Evolutionary conservation across 305 asterid species (phyloP), one percentile per base, ranked within the genome.

Genomic region (Fraxinus angustifolia): DNA sequence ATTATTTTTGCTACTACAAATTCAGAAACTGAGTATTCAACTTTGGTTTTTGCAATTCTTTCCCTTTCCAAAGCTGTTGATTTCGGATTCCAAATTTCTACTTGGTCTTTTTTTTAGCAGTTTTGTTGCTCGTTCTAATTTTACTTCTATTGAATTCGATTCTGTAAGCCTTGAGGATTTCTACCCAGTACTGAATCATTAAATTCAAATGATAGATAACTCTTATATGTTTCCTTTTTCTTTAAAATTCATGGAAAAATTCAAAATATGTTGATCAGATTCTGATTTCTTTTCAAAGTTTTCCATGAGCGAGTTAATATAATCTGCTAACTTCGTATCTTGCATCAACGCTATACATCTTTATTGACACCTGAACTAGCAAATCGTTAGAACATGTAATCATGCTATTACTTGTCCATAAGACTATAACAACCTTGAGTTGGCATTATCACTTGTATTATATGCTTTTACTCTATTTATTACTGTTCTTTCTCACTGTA

Each of bases 401-500:
- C 23, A n/a, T n/a, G 8, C 62, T 53, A n/a, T 53, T n/a, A 0
- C 62, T 53, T 53, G 2, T 50, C 62, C n/a, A 50, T 50, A 8
- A 50, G 38, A 35, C 38, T 35, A 35, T 35, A 8, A 35, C 62
- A 50, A 3, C 62, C 21, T 14, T 50, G 62, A 16, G 62, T 50
- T 50, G 62, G 62, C 62, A 50, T 16, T 3, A 16, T 50, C 23
- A 4, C 17, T 16, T 50, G 62, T 50, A 50, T 50, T 16, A n/a
- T 50, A 16, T 50, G 62, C 62, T 50, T 50, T 50, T n/a, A 50
- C 21, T 3, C 6, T 53, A 42, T 68, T 30, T 42, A 8, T 17
- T 60, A 31, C 72, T 45, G 4, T 73, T n/a, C 45, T 65, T 62
- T 38, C 33, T 73, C 26, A 33, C 77, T 84, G 78, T 28, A 68